A percentile compares a stretch with the other conserved stretches of the same genome.
phyloP scores from a whole-genome alignment of 495 filamentous ascomycete genomes.

The Geoglossum glabrum region DNA sequence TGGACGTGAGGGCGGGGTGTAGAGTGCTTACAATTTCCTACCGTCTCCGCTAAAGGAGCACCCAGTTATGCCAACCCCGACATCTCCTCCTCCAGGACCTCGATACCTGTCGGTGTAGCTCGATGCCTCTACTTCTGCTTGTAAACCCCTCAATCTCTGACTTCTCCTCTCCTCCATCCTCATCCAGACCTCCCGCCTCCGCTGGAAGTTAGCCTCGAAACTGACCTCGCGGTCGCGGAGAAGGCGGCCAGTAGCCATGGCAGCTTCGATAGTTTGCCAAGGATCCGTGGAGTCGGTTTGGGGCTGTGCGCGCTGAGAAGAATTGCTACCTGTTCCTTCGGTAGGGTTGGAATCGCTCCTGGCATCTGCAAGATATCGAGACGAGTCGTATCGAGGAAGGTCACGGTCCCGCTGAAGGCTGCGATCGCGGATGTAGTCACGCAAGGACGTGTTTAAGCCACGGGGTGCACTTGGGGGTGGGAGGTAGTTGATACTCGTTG shows the following conservation, averaged over 20 bases:
- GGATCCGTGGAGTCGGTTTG: conserved; percentile 15
- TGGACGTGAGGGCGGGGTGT: background rate
- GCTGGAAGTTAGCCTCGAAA: conserved; percentile 5
- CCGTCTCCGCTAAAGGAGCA: conserved; percentile 52
- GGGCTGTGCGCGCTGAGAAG: background rate
- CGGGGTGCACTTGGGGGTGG: background rate
- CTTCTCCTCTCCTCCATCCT: background rate
- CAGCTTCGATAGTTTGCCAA: conserved; percentile 26
- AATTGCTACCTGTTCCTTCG: conserved; percentile 15
- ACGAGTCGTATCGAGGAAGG: background rate
- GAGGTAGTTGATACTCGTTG: conserved; percentile 18
- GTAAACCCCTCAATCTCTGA: background rate
- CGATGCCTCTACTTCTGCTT: background rate
- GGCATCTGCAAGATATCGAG: background rate
- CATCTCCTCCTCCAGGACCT: conserved; percentile 7
- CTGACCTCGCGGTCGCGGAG: conserved; percentile 6
- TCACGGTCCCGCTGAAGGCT: background rate
- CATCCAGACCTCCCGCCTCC: background rate
- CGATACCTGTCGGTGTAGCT: conserved; percentile 10
- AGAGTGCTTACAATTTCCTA: conserved; percentile 40
- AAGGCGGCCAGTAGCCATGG: conserved; percentile 18
- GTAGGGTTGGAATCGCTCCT: conserved; percentile 11
- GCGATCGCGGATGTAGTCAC: conserved; percentile 5
- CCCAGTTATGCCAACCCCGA: conserved; percentile 37
- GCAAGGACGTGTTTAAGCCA: background rate